A percentile compares a stretch with the other conserved stretches of the same genome.
These are phyloP conservation scores for Aspergillus panamensis DNA, from an alignment of 495 filamentous ascomycete species.

Conservation along the genomic window DNA sequence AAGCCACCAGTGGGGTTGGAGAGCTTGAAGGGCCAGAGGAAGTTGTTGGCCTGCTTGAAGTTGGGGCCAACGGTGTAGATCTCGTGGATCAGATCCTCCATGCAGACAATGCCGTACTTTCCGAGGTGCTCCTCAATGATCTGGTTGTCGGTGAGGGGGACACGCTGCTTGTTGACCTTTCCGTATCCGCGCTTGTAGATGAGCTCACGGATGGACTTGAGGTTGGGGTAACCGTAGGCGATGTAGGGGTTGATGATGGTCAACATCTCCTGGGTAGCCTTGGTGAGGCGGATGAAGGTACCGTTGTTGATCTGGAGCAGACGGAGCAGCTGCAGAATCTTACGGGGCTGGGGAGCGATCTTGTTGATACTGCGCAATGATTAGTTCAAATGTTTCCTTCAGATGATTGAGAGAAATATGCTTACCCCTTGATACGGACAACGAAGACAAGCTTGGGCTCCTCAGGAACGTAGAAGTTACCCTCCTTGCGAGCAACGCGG, in stretches of 20 bases:
- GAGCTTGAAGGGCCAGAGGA: conserved; percentile 99
- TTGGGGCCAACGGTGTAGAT: conserved; percentile 98
- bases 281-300: conserved; percentile 94
- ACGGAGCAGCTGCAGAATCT: conserved; percentile 98
- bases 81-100: conserved; percentile 99
- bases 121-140: conserved; percentile 95
- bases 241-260: conserved; percentile 97
- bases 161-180: conserved; percentile 94
- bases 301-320: conserved; percentile 99
- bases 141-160: conserved; percentile 94
- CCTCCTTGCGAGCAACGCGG: conserved; percentile 85
- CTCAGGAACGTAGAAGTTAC: conserved; percentile 87
- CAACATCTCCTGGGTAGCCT: conserved; percentile 97
- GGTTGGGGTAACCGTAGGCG: conserved; percentile 98
- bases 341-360: conserved; percentile 99
- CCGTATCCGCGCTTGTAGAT: conserved; percentile 99
- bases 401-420: conserved; percentile 3
- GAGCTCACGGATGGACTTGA: conserved; percentile 97
- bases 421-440: conserved; percentile 95
- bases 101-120: conserved; percentile 98
- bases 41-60: conserved; percentile 99
- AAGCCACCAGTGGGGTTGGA: conserved; percentile 96
- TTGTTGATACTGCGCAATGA: conserved; percentile 86
- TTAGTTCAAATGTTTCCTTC: conserved; percentile 23
- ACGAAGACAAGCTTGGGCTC: conserved; percentile 98